Evolutionary conservation across 2,329 filamentous ascomycete genomes (phyloP), one percentile per base, ranked within the genome.

Genomic region (Periconia sp.): DNA sequence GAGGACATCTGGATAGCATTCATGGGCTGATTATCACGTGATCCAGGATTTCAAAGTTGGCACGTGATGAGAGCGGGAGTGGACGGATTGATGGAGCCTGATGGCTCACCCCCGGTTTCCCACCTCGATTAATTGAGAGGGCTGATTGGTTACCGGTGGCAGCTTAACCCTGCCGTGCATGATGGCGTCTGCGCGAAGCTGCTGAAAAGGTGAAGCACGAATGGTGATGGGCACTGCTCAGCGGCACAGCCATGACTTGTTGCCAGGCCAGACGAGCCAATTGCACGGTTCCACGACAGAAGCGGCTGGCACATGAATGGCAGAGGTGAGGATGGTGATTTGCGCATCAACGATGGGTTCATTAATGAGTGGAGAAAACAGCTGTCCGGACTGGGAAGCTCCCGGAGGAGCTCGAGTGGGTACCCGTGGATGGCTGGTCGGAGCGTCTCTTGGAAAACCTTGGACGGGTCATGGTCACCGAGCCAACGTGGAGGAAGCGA

Each of bases 261-360:
- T 6, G 33, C 33, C 3, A 37, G 33, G 3, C 10, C 33, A 37
- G 33, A 37, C 48, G 58, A 61, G 59, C 68, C 70, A 73, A 73
- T 73, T 61, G 68, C 54, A 47, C 45, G 1, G 55, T 58, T 65
- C 69, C 69, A 73, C 70, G 69, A 62, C 56, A 55, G 57, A 55
- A 51, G 57, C 44, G 58, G 50, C 30, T 15, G 43, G 15, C 15
- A 19, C 3, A 3, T 43, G 52, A 53, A 55, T 57, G 57, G 63
- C 57, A 46, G 52, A n/a, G 54, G 31, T 27, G 23, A 52, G 51
- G 55, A 55, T 49, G 55, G 59, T 56, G 50, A 47, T 49, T 42
- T 50, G 49, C 50, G 11, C 33, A 37, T 5, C 33, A 37, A 15
- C 15, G 19, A 62, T 58, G 62, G 53, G 53, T 58, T 49, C 51